These are phyloP conservation scores for Vaccinium vitisidaea DNA, from an alignment of 148 eudicot species.

Conservation along the genomic window DNA sequence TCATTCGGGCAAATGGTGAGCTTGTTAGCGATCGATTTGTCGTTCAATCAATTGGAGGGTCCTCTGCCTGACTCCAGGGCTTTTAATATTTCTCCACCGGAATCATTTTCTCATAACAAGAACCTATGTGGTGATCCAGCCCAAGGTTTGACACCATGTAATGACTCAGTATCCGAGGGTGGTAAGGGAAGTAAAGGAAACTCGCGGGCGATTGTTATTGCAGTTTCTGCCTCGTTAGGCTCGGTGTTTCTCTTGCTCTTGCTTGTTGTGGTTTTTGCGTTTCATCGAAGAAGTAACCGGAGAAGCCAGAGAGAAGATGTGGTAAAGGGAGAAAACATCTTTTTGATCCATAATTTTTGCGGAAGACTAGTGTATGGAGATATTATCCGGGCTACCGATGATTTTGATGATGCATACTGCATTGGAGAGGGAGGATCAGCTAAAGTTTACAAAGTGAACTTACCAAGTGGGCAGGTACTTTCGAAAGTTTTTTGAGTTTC, in stretches of 20 bases:
- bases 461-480: constrained; percentile 22
- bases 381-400: too few species aligned
- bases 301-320: too few species aligned
- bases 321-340: too few species aligned
- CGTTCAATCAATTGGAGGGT: constrained; percentile 34
- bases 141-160: constrained; percentile 22
- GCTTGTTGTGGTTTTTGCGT: too few species aligned
- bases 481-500: not conserved
- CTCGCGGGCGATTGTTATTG: not conserved
- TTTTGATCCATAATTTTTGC: too few species aligned
- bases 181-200: not conserved
- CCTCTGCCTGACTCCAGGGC: constrained; percentile 26
- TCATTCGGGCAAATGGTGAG: constrained; percentile 21
- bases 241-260: too few species aligned
- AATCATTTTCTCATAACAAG: constrained; percentile 18
- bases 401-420: too few species aligned
- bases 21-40: constrained; percentile 24
- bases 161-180: not conserved
- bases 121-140: constrained; percentile 18
- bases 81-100: constrained; percentile 11
- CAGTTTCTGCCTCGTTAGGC: too few species aligned
- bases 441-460: constrained; percentile 30
- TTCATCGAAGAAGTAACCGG: too few species aligned
- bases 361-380: too few species aligned
- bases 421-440: constrained; percentile 16